These are phyloP conservation scores for Silene vulgaris DNA, from an alignment of 179 eudicot genomes.

Conservation along the genomic window DNA sequence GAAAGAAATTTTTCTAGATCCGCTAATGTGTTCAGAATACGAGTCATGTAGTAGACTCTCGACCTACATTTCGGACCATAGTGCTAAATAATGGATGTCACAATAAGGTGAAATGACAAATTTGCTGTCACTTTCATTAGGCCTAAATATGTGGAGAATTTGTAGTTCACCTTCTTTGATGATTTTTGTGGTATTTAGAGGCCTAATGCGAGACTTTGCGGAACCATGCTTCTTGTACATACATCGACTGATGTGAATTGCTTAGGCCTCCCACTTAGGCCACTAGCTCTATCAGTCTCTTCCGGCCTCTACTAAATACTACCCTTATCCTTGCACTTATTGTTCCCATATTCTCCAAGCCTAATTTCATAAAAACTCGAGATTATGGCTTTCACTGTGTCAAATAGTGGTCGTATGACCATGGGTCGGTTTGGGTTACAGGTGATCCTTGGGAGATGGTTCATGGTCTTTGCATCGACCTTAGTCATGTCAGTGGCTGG, in stretches of 20 bases:
- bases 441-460: conserved; percentile 31
- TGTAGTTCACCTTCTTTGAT: conserved; percentile 8
- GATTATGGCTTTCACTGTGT: conserved; percentile 3
- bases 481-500: conserved; percentile 32
- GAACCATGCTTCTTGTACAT: not conserved
- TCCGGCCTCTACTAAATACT: no score
- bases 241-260: conserved; percentile 4
- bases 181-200: not conserved
- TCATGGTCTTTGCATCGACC: conserved; percentile 33
- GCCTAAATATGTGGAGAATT: not conserved
- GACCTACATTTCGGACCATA: no score
- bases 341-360: no score
- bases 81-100: no score
- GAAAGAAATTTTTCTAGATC: no score
- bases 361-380: not conserved
- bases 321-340: no score
- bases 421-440: conserved; percentile 13
- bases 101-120: not conserved
- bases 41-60: no score
- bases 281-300: not conserved
- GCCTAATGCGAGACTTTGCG: not conserved
- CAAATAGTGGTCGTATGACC: not conserved
- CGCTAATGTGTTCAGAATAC: no score
- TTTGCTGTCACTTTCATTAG: conserved; percentile 7
- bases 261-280: not conserved